phyloP scores from a whole-genome alignment of 441 rosid genomes.

The Erysimum pusillum region DNA sequence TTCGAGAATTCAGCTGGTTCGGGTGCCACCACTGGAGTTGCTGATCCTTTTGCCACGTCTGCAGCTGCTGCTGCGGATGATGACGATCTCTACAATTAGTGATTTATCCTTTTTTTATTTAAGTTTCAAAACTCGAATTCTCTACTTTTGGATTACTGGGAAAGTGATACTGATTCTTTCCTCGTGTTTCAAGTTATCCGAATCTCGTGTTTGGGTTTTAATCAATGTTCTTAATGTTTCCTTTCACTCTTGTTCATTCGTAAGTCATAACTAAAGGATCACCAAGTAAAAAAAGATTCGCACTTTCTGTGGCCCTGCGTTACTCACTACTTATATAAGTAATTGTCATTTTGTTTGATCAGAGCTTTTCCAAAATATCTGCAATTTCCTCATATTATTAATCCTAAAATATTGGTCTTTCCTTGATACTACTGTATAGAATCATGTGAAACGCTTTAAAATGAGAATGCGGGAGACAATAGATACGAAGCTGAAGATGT shows the following conservation, averaged over 20 bases:
- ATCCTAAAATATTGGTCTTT: too few species aligned
- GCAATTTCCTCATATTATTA: too few species aligned
- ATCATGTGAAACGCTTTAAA: too few species aligned
- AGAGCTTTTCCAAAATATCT: too few species aligned
- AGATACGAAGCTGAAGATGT: not conserved
- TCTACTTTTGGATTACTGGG: slow-evolving; percentile 38
- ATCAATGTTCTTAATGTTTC: slow-evolving; percentile 8
- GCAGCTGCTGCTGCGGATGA: slow-evolving; percentile 56
- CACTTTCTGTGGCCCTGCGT: not conserved
- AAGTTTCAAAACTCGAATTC: slow-evolving; percentile 28
- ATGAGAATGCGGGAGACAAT: too few species aligned
- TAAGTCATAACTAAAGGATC: not conserved
- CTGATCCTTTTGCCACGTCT: slow-evolving; percentile 57
- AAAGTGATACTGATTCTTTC: slow-evolving; percentile 33
- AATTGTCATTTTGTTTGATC: too few species aligned
- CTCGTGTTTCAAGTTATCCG: slow-evolving; percentile 29
- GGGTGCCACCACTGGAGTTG: slow-evolving; percentile 49
- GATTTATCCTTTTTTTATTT: not conserved
- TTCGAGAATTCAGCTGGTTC: slow-evolving; percentile 54
- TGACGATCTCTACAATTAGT: slow-evolving; percentile 63
- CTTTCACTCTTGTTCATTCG: not conserved
- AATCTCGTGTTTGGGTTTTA: slow-evolving; percentile 8
- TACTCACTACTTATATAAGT: too few species aligned
- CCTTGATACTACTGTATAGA: too few species aligned
- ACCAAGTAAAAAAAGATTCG: too few species aligned